Conservation (phyloP, 768 basidiomycete genomes). For the Auriscalpium microsporum region DNA sequence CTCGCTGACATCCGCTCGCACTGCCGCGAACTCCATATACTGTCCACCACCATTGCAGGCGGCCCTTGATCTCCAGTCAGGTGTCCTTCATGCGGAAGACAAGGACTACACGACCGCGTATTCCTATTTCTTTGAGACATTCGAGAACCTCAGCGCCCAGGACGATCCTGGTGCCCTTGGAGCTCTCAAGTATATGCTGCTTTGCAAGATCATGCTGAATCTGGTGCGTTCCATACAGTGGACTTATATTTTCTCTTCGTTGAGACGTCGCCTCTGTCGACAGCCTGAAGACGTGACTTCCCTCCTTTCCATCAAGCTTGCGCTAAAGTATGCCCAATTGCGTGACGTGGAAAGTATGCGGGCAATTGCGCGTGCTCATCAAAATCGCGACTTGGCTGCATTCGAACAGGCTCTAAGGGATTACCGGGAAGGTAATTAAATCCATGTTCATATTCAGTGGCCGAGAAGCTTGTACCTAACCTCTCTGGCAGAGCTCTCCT, state of each 20-base stretch:
- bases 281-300: slow-evolving; percentile 92
- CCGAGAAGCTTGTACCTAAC: neutral
- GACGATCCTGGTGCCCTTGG: slow-evolving; percentile 60
- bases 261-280: neutral
- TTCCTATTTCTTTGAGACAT: slow-evolving; percentile 95
- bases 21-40: slow-evolving; percentile 93
- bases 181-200: slow-evolving; percentile 94
- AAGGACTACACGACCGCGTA: slow-evolving; percentile 97
- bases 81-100: slow-evolving; percentile 91
- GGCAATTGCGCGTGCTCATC: slow-evolving; percentile 88
- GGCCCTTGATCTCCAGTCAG: slow-evolving; percentile 57
- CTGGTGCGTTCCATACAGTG: slow-evolving; percentile 42
- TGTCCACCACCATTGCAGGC: slow-evolving; percentile 67
- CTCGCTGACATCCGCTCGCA: slow-evolving; percentile 81
- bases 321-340: slow-evolving; percentile 77
- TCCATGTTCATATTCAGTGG: too few relatives aligned
- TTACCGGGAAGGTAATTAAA: slow-evolving; percentile 61
- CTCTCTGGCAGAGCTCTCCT: slow-evolving; percentile 66
- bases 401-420: slow-evolving; percentile 85
- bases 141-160: slow-evolving; percentile 78
- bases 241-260: neutral
- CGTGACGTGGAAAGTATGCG: slow-evolving; percentile 95
- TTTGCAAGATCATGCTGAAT: slow-evolving; percentile 98
- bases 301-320: slow-evolving; percentile 79
- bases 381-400: slow-evolving; percentile 79